Percentiles rank a stretch among this genome's conserved stretches.
phyloP scores from a whole-genome alignment of 2,329 filamentous ascomycete genomes.

The Neobulgaria alba region DNA sequence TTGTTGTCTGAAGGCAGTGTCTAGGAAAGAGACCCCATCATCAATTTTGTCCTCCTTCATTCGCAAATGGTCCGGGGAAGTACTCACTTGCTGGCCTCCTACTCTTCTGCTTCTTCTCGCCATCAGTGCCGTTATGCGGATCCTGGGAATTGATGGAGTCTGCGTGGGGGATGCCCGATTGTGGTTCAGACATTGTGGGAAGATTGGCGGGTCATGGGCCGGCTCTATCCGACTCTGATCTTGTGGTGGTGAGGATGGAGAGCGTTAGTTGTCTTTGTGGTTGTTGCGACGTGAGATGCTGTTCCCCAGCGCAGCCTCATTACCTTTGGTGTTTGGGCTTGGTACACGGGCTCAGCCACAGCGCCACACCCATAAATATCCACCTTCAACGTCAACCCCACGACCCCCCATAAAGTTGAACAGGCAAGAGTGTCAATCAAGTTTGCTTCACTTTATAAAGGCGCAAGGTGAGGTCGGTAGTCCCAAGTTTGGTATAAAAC shows the following conservation, averaged over 20 bases:
- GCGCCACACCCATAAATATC: constrained; percentile 4
- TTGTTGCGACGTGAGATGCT: constrained; percentile 15
- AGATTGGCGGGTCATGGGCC: constrained; percentile 20
- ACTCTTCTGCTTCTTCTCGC: constrained; percentile 75
- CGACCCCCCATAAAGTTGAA: no score
- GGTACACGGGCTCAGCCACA: constrained; percentile 12
- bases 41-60: constrained; percentile 16
- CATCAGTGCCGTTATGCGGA: constrained; percentile 27
- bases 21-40: constrained; percentile 35
- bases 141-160: constrained; percentile 50
- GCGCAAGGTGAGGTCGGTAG: no score
- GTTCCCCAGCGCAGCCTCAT: constrained; percentile 11
- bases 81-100: constrained; percentile 77
- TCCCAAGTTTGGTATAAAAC: no score
- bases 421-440: no score
- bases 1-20: constrained; percentile 95
- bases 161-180: constrained; percentile 21
- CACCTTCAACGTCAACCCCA: no score
- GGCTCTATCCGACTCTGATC: constrained; percentile 13
- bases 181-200: constrained; percentile 25
- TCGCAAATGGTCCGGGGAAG: constrained; percentile 7
- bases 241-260: constrained; percentile 7
- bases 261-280: constrained; percentile 9
- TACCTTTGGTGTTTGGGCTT: constrained; percentile 6
- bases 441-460: no score